Evolutionary conservation across 2,329 filamentous ascomycete genomes (phyloP), one percentile per base, ranked within the genome.

Genomic region (Sarocladium brachiariae): DNA sequence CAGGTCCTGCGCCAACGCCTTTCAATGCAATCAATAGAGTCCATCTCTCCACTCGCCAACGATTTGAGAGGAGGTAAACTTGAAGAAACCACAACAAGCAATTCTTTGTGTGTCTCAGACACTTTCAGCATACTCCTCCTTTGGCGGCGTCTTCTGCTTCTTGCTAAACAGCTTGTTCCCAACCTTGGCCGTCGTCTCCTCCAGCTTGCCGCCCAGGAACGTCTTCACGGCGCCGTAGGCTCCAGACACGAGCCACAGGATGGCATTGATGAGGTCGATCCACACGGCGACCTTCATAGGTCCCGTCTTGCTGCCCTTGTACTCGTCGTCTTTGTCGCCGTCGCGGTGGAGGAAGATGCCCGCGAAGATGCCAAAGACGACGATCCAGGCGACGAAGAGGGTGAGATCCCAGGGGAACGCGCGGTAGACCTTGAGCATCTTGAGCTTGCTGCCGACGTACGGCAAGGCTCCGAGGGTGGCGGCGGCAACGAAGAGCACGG

Each of bases 231-330:
- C 63, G 24, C 72, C 72, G 33, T 74, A 75, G 5, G 58, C 58
- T 5, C 65, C 71, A 0, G 71, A 73, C 3, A 73, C 54, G 11
- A 83, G 65, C 86, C 86, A 90, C 38, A 90, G 65, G 19, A 84
- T 51, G 63, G 84, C 73, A 56, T 85, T 87, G 27, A 81, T 71
- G 23, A 89, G 62, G 61, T 89, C 84, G 23, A 89, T 67, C 83
- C 84, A 89, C 2, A 87, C 84, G 2, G 84, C 84, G 54, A 78
- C 73, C 67, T 86, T 84, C 86, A 89, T 89, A 6, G 62, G 49
- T 3, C 61, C 54, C 0, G 70, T 71, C 54, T 63, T 71, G 39
- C 62, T 65, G 25, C 70, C 71, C 61, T 75, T 67, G 63, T 73
- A 75, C 35, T 64, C 59, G 30, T 71, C 68, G 52, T 84, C 75